Percentiles rank a stretch among this genome's conserved stretches.
Conservation (phyloP, 306 rosid species). For the Lagenaria siceraria region DNA sequence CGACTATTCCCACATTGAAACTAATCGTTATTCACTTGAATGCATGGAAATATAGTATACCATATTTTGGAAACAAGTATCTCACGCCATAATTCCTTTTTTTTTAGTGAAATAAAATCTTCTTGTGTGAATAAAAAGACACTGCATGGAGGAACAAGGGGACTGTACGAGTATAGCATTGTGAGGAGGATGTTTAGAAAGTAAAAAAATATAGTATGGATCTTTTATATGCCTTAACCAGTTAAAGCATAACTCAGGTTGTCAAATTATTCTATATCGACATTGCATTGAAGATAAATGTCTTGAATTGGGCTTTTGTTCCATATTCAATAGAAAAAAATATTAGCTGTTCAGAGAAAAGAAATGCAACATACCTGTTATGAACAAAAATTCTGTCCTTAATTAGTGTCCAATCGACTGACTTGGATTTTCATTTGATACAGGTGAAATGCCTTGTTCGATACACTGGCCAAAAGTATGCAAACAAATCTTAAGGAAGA, state of each 20-base stretch:
- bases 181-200: neutral
- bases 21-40: neutral
- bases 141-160: neutral
- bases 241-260: neutral
- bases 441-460: slow-evolving; percentile 30
- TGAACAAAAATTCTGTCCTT: neutral
- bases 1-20: neutral
- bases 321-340: neutral
- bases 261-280: neutral
- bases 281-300: neutral
- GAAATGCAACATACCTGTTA: neutral
- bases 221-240: neutral
- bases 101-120: neutral
- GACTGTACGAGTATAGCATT: neutral
- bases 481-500: neutral
- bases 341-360: neutral
- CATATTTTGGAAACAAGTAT: neutral
- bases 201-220: neutral
- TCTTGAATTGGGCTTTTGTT: neutral
- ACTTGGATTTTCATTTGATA: slow-evolving; percentile 4
- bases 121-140: neutral
- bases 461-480: slow-evolving; percentile 19
- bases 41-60: neutral
- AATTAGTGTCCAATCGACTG: neutral
- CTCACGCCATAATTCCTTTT: neutral